Evolutionary conservation across 1,284 basidiomycete genomes (phyloP).

Genomic region (Fistulinella cinereoalba): DNA sequence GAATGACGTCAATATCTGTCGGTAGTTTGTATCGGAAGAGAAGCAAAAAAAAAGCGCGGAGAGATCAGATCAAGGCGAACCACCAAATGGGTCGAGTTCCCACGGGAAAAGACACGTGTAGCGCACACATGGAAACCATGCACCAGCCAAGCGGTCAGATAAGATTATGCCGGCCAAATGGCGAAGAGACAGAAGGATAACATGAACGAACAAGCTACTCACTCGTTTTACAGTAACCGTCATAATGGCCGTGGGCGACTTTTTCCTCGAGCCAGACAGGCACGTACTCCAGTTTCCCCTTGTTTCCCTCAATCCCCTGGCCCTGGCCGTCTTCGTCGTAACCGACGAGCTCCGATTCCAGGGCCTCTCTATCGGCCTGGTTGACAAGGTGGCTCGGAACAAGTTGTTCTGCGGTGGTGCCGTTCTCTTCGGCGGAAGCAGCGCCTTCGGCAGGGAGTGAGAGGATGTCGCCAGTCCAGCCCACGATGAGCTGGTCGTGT

Average conservation of each 20-base stretch:
- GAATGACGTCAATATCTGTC: constrained; percentile 3
- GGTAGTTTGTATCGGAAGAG: background rate
- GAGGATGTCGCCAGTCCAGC: constrained; percentile 89
- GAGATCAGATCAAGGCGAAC: too few relatives aligned
- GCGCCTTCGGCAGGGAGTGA: constrained; percentile 35
- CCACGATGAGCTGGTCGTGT: constrained; percentile 89
- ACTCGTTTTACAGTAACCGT: constrained; percentile 98
- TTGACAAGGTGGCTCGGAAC: constrained; percentile 47
- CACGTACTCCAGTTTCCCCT: constrained; percentile 62
- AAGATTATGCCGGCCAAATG: constrained; percentile 7
- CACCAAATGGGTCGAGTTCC: too few relatives aligned
- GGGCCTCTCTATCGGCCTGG: constrained; percentile 55
- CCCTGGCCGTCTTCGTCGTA: constrained; percentile 59
- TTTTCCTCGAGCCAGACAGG: constrained; percentile 93
- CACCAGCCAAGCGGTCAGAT: constrained; percentile 5
- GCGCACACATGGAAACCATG: constrained; percentile 14
- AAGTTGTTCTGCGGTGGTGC: constrained; percentile 14
- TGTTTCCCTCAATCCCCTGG: constrained; percentile 43
- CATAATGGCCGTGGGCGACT: constrained; percentile 91
- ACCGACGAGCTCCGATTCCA: constrained; percentile 57
- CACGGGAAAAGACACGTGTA: constrained; percentile 1
- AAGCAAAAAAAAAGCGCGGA: background rate
- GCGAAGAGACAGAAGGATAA: background rate
- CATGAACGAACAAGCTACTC: constrained; percentile 31
- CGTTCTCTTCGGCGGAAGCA: constrained; percentile 19